Base-by-base conservation (phyloP, 495 filamentous ascomycete species). In the Opeltia flavorubescens region DNA sequence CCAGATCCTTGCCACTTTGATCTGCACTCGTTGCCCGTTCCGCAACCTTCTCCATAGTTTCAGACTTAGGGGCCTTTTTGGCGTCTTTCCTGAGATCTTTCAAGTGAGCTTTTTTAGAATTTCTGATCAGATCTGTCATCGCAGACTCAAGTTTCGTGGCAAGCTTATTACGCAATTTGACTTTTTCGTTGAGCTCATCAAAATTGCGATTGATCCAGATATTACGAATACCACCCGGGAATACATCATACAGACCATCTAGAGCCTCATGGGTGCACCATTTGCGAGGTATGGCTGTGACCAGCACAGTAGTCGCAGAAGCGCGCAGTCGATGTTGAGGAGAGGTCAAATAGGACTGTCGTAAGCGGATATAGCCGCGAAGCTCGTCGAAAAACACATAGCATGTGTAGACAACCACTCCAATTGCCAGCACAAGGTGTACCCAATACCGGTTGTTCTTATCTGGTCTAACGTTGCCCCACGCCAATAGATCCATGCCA, bases 191-290 rank as follows among this genome's bases (percentile, higher is more conserved):
- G 11, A 98, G 75, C 23, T 84, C 78, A 45, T 91, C 86, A 48
- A 83, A 89, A 57, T 96, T 85, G 20, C 91, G 80, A 44, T 95
- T 95, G 50, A 95, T 81, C 86, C 89, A 98, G 28, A 96, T 88
- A 60, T 95, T 95, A 45, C 87, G 78, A 59, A 98, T 80, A 40
- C 91, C 91, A 34, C 91, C 91, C 2, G 91, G 91, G 56, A 95
- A 98, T 5, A 96, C 88, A 61, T 98, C 91, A 55, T 91, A 98
- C n/a, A 98, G 68, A 0, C 75, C 78, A 34, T 80, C 72, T 11
- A 98, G 69, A 8, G 86, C 83, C 43, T 94, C 78, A 35, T 83
- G 69, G 21, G 73, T 83, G 11, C 94, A 76, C 89, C 89, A 96
- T 56, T 86, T 86, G 26, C 74, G 69, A 15, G 91, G 91, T 48